Percentiles rank a stretch among this genome's conserved stretches.
These are phyloP conservation scores for Lupinus albus DNA, from an alignment of 306 rosid genomes.

Conservation along the genomic window DNA sequence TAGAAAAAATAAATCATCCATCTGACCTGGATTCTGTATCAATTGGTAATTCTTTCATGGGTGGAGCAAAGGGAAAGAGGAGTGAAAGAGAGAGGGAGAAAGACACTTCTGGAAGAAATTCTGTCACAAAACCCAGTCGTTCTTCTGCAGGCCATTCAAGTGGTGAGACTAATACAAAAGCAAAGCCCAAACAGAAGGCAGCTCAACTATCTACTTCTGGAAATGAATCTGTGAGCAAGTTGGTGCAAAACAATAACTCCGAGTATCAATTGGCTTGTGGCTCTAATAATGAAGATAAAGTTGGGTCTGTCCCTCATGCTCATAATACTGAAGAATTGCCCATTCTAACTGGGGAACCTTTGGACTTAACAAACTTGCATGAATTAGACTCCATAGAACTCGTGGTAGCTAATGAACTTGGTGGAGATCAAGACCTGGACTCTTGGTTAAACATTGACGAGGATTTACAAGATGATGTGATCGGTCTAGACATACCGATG, in stretches of 20 bases:
- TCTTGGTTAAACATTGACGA: constrained; percentile 73
- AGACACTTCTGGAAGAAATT: constrained; percentile 53
- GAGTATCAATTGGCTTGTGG: constrained; percentile 46
- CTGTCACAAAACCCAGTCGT: constrained; percentile 57
- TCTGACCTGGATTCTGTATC: constrained; percentile 57
- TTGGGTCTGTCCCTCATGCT: constrained; percentile 41
- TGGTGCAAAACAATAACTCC: constrained; percentile 44
- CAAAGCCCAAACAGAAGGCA: constrained; percentile 77
- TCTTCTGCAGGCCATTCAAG: constrained; percentile 52
- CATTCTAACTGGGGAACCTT: constrained; percentile 48
- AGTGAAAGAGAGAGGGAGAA: constrained; percentile 75
- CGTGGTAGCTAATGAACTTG: constrained; percentile 60
- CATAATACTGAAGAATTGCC: constrained; percentile 38
- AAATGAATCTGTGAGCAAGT: constrained; percentile 55
- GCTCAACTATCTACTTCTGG: constrained; percentile 64
- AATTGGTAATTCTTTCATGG: constrained; percentile 51
- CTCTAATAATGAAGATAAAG: constrained; percentile 51
- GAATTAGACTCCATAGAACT: constrained; percentile 69
- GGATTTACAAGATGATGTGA: constrained; percentile 61
- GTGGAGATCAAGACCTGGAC: constrained; percentile 65
- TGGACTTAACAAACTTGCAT: constrained; percentile 53
- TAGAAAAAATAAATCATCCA: constrained; percentile 49
- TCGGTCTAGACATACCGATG: constrained; percentile 85
- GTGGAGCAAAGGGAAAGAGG: constrained; percentile 75
- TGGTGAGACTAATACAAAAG: constrained; percentile 69